A percentile compares a stretch with the other conserved stretches of the same genome.
These are phyloP conservation scores for Amoebophrya sp. DNA, from an alignment of 169 alveolate species.

Conservation along the genomic window DNA sequence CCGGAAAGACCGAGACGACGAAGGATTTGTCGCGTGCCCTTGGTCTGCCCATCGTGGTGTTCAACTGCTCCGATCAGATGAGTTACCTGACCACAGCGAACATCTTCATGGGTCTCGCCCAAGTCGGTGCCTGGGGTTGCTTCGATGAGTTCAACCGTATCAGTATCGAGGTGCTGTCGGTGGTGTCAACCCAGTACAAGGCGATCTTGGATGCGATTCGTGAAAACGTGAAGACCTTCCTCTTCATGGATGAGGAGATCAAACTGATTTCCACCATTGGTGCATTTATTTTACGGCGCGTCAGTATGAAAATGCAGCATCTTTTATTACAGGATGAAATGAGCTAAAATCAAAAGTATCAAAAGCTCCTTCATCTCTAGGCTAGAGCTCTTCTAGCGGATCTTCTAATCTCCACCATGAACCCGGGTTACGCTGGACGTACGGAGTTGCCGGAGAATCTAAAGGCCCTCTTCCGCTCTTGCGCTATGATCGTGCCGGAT, in stretches of 20 bases:
- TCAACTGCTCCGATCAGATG: constrained; percentile 89
- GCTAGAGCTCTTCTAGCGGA: neutral
- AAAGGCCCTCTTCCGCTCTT: constrained; percentile 88
- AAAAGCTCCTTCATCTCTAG: constrained; percentile 35
- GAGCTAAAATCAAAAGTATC: constrained; percentile 39
- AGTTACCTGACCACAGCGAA: constrained; percentile 86
- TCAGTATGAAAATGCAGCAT: constrained; percentile 27
- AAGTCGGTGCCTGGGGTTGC: constrained; percentile 89
- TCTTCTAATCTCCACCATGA: too few relatives aligned
- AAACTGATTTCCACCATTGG: constrained; percentile 68
- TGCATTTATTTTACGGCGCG: constrained; percentile 55
- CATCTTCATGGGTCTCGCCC: constrained; percentile 87
- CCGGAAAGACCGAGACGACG: constrained; percentile 92
- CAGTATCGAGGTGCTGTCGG: constrained; percentile 86
- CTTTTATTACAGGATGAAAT: constrained; percentile 40
- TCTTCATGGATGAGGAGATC: constrained; percentile 71
- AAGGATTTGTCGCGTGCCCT: constrained; percentile 85
- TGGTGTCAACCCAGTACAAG: constrained; percentile 84
- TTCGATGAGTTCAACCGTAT: constrained; percentile 93
- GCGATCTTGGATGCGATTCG: constrained; percentile 75
- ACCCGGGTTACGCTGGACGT: constrained; percentile 96
- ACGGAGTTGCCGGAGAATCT: constrained; percentile 91
- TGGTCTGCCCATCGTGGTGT: constrained; percentile 84
- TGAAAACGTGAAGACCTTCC: constrained; percentile 34
- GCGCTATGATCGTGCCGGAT: constrained; percentile 96